phyloP scores from a whole-genome alignment of 2,329 filamentous ascomycete species.

The Pseudogymnoascus sp. region DNA sequence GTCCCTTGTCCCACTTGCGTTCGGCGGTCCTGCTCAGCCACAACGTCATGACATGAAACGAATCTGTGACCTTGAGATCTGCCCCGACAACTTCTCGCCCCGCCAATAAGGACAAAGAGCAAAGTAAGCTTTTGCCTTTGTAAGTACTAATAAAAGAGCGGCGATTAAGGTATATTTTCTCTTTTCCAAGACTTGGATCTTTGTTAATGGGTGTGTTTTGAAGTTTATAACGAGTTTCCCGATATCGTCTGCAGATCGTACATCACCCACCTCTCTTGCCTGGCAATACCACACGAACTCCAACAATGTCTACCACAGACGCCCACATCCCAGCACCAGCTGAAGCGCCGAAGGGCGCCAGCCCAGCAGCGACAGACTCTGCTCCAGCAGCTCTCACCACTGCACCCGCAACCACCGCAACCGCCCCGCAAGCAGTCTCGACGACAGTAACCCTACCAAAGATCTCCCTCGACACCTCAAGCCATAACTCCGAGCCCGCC shows the following conservation, averaged over 20 bases:
- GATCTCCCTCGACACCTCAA: not conserved
- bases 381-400: not conserved
- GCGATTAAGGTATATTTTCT: not conserved
- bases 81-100: not conserved
- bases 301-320: conserved; percentile 2
- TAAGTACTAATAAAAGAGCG: not conserved
- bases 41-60: conserved; percentile 6
- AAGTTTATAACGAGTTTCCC: not conserved
- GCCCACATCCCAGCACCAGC: not conserved
- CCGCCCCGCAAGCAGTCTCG: not conserved
- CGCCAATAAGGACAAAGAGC: conserved; percentile 6
- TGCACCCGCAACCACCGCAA: not conserved
- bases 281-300: not conserved
- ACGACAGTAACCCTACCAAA: not conserved
- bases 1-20: not conserved
- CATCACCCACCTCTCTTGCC: not conserved
- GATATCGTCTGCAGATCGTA: not conserved
- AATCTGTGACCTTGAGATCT: conserved; percentile 8
- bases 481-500: conserved; percentile 17
- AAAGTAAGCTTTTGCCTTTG: not conserved
- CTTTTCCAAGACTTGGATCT: not conserved
- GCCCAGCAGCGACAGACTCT: not conserved
- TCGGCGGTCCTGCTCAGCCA: not conserved
- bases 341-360: not conserved
- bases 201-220: not conserved